Conservation (phyloP, 1,139 yeast species). For the Blastobotrys illinoisensis region DNA sequence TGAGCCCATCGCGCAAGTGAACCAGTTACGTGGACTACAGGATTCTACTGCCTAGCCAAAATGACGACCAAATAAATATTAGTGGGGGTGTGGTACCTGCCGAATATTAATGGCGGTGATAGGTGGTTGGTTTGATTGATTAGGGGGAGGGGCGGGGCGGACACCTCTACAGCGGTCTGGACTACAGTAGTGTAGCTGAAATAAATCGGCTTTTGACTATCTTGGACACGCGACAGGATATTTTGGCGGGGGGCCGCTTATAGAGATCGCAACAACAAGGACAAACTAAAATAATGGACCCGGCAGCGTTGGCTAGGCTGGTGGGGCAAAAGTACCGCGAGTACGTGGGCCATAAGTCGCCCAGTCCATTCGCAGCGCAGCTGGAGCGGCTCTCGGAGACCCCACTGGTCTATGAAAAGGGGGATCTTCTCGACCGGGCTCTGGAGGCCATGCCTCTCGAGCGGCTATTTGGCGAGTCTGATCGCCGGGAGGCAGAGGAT, state of each 20-base stretch:
- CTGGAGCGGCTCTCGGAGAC: conserved; percentile 11
- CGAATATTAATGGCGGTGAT: neutral
- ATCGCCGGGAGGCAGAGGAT: conserved; percentile 32
- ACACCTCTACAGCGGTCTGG: no score
- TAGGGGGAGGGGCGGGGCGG: neutral
- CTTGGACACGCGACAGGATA: neutral
- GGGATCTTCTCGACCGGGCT: conserved; percentile 34
- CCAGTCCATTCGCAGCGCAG: neutral
- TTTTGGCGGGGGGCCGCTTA: neutral
- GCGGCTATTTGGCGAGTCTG: conserved; percentile 36
- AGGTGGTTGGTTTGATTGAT: neutral
- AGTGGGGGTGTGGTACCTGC: neutral
- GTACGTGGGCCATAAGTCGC: neutral
- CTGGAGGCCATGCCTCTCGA: conserved; percentile 38
- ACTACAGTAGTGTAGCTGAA: no score
- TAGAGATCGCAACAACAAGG: neutral
- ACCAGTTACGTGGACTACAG: neutral
- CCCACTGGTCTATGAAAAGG: conserved; percentile 36
- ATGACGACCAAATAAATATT: neutral
- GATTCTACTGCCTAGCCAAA: neutral
- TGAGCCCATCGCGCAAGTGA: conserved; percentile 1
- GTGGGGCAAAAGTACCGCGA: conserved; percentile 9
- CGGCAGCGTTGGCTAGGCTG: conserved; percentile 6
- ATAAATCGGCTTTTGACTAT: no score
- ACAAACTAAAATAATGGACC: conserved; percentile 1